These are phyloP conservation scores for Aspergillus tamarii DNA, from an alignment of 2,329 filamentous ascomycete species.

Conservation along the genomic window DNA sequence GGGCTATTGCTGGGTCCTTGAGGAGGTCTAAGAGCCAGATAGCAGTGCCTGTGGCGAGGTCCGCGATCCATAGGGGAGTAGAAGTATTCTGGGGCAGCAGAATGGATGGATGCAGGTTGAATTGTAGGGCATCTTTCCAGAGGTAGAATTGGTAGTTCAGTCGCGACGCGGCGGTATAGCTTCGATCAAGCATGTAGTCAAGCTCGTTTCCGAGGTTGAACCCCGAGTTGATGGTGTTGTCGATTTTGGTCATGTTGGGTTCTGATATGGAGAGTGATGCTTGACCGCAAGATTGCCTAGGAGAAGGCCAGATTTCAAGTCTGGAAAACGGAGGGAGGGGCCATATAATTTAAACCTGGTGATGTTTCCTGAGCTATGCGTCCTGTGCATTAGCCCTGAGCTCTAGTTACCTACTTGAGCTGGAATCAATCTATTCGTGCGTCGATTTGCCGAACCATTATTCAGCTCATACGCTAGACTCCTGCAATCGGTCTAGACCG, in stretches of 20 bases:
- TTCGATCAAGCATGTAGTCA: constrained; percentile 16
- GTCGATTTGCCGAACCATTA: no score
- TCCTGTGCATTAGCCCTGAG: no score
- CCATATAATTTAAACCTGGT: no score
- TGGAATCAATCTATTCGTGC: no score
- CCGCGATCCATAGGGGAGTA: constrained; percentile 20
- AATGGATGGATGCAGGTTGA: constrained; percentile 32
- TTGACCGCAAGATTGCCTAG: no score
- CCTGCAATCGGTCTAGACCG: no score
- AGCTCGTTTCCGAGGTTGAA: constrained; percentile 4
- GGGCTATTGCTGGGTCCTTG: constrained; percentile 5
- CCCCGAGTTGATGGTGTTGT: background rate
- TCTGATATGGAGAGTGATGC: background rate
- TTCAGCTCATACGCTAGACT: no score
- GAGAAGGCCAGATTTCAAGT: background rate
- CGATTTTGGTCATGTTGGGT: background rate
- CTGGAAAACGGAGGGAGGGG: background rate
- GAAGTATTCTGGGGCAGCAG: constrained; percentile 9
- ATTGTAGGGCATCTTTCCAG: constrained; percentile 31
- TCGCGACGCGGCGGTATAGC: constrained; percentile 16
- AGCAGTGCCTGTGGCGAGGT: constrained; percentile 33
- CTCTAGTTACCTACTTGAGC: no score
- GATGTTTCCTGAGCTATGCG: no score
- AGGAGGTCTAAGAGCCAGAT: constrained; percentile 33
- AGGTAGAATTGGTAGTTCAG: constrained; percentile 36